Evolutionary conservation across 805 yeast genomes (phyloP).

Genomic region (Barnettozyma wickerhamii): DNA sequence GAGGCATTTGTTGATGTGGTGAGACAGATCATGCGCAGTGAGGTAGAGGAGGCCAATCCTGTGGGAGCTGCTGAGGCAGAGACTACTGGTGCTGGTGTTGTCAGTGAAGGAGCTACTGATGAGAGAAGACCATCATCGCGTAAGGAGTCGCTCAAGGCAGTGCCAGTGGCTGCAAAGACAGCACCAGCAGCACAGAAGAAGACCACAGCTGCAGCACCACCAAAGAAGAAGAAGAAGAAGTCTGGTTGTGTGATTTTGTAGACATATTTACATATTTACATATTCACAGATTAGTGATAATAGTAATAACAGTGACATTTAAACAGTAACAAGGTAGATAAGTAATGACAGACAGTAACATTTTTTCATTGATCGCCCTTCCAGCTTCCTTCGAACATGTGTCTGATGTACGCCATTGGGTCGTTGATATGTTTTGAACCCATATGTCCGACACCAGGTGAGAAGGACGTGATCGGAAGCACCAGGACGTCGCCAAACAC

Average conservation of each 20-base stretch:
- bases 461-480: conserved; percentile 65
- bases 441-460: conserved; percentile 70
- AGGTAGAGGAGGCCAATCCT: conserved; percentile 28
- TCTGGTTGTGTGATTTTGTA: conserved; percentile 23
- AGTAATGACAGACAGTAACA: background rate
- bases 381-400: conserved; percentile 66
- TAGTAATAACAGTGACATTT: background rate
- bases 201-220: background rate
- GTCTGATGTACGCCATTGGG: conserved; percentile 54
- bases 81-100: background rate
- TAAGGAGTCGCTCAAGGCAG: background rate
- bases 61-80: conserved; percentile 5
- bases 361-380: conserved; percentile 31
- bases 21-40: conserved; percentile 82
- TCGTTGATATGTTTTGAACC: conserved; percentile 44
- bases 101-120: background rate
- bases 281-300: background rate
- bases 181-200: background rate
- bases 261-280: background rate
- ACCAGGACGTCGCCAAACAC: conserved; percentile 64
- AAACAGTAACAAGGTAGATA: background rate
- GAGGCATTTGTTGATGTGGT: conserved; percentile 88
- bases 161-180: background rate
- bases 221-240: conserved; percentile 26
- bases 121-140: background rate